These are phyloP conservation scores for Parietaria judaica DNA, from an alignment of 306 rosid species.

Conservation along the genomic window DNA sequence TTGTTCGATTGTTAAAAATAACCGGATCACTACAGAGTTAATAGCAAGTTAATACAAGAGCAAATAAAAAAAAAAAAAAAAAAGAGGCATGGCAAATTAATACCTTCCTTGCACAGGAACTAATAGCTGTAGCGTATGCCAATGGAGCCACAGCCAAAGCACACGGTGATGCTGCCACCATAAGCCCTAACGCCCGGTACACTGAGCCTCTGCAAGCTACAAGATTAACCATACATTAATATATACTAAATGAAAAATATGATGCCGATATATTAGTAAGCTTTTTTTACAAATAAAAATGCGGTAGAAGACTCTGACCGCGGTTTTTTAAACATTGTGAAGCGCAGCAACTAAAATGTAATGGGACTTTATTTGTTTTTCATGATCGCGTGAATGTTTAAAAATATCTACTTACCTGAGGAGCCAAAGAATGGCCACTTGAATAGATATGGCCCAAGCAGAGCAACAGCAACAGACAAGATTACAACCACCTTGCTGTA, in stretches of 20 bases:
- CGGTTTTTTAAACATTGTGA: not conserved
- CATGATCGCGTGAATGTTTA: not conserved
- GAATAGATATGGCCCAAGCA: constrained; percentile 80
- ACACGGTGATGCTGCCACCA: constrained; percentile 99
- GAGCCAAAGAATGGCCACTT: constrained; percentile 93
- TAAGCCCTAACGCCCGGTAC: constrained; percentile 91
- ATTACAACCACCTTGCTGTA: constrained; percentile 93
- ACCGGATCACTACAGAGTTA: not conserved
- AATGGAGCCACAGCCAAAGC: constrained; percentile 97
- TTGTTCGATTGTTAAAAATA: too few species aligned
- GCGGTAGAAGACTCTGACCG: not conserved
- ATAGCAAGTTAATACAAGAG: not conserved
- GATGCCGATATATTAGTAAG: too few species aligned
- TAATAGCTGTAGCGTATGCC: constrained; percentile 93
- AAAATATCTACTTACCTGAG: constrained; percentile 40
- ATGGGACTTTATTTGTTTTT: not conserved
- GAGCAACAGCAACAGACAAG: constrained; percentile 72
- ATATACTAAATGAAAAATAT: constrained; percentile 19
- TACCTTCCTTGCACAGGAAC: constrained; percentile 94
- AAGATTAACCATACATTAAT: constrained; percentile 26
- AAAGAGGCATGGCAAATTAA: not conserved
- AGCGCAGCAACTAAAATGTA: not conserved
- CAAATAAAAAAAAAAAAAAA: not conserved
- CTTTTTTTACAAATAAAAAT: too few species aligned
- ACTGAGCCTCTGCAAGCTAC: constrained; percentile 94